These are phyloP conservation scores for Aureoboletus auriporus DNA, from an alignment of 768 basidiomycete genomes.

Conservation along the genomic window DNA sequence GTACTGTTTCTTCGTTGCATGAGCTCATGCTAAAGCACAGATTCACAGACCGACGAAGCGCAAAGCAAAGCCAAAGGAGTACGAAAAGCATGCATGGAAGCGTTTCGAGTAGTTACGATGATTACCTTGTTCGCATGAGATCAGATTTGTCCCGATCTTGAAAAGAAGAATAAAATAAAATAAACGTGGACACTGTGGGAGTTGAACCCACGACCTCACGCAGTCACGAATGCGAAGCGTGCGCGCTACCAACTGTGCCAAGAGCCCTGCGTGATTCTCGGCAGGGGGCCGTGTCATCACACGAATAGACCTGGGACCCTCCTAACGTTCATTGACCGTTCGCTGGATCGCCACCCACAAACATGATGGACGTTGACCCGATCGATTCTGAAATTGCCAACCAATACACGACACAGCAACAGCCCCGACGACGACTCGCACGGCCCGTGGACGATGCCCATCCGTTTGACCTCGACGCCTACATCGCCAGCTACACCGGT, in stretches of 20 bases:
- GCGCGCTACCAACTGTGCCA: slow-evolving; percentile 61
- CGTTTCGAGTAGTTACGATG: slow-evolving; percentile 45
- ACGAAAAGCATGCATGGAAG: slow-evolving; percentile 81
- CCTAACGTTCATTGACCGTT: too few species aligned
- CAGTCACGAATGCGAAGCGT: slow-evolving; percentile 48
- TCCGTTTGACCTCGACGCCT: slow-evolving; percentile 84
- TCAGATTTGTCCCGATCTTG: too few species aligned
- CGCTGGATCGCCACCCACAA: background rate
- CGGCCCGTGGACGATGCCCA: slow-evolving; percentile 70
- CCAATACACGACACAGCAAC: slow-evolving; percentile 6
- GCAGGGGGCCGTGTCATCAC: too few species aligned
- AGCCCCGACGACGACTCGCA: slow-evolving; percentile 20
- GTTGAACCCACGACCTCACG: slow-evolving; percentile 58
- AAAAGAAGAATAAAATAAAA: too few species aligned
- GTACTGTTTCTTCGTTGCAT: slow-evolving; percentile 22
- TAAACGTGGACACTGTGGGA: slow-evolving; percentile 34
- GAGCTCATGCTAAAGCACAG: background rate
- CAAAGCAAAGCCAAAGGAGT: slow-evolving; percentile 52
- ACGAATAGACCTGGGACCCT: too few species aligned
- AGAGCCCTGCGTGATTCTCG: slow-evolving; percentile 34
- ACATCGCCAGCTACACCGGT: slow-evolving; percentile 78
- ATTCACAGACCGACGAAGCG: slow-evolving; percentile 23
- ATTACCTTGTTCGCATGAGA: too few species aligned
- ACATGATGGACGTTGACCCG: slow-evolving; percentile 29
- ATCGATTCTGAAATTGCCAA: slow-evolving; percentile 24